Evolutionary conservation across 768 basidiomycete species (phyloP), one percentile per base, ranked within the genome.

Genomic region (Mycena rebaudengoi): DNA sequence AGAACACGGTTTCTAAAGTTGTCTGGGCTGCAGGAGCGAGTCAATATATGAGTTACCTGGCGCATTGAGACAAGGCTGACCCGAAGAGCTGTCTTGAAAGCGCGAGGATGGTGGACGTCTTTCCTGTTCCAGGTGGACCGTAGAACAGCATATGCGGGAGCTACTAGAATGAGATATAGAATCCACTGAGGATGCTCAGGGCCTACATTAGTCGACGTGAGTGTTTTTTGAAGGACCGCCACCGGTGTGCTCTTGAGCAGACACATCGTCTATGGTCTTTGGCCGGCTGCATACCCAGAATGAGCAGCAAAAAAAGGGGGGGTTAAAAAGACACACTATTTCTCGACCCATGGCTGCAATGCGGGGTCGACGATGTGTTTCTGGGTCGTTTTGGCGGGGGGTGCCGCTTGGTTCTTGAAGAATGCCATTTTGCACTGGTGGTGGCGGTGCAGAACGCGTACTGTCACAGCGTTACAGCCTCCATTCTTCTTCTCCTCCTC

Each of bases 131-230:
- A 16, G 98, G 98, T 29, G 98, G 98, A 1, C 98, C 98, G 69
- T 99, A 99, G 82, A 99, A 99, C 46, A 99, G 82, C 96, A 99
- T 98, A 73, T 99, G 98, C 6, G 98, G 97, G 52, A 99, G 84
- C 98, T 99, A 73, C 11, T 35, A n/a, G 37, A 77, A 29, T 35
- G 5, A 30, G 16, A 32, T 5, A 48, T 1, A 20, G 5, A 4
- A 8, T 29, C 3, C 23, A 20, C 37, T 13, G 10, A 23, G 33
- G n/a, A 14, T 40, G 18, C 2, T 7, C 41, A 4, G n/a, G 51
- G 18, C 76, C 8, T 72, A 98, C 97, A 80, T 99, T 99, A 28
- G 95, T 91, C 13, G 94, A 96, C 0, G 88, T 90, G 43, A 99
- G 80, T 0, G 97, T 94, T 80, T 97, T 99, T 46, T 85, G 85